Base-by-base conservation (phyloP, 306 rosid genomes). In the Carpinus viminea region DNA sequence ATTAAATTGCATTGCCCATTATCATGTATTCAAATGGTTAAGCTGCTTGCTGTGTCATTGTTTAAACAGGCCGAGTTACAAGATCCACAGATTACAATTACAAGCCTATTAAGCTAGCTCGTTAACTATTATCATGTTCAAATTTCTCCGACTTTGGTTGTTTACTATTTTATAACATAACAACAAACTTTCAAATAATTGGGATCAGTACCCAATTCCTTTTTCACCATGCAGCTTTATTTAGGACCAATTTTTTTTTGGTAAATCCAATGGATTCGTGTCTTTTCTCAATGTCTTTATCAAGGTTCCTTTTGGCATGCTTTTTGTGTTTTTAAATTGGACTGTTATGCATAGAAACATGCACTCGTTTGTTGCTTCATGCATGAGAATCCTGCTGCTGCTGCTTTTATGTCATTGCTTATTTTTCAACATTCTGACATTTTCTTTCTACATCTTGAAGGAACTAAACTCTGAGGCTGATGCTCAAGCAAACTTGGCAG, bases 401-500 rank as follows among this genome's bases (percentile, higher is more conserved):
- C 31, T 50, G 65, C 34, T 52, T 66, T 72, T 65, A 65, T 48
- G 34, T 51, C 38, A 28, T 55, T 51, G 62, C 43, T 21, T 50
- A 41, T 34, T 16, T 77, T 57, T 28, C 17, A 10, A 78, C 34
- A 56, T 84, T 72, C 50, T 82, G 70, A 85, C 60, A 45, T 77
- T 83, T 66, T 77, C 41, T 52, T 62, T 74, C 81, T 78, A 50
- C 78, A 77, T 73, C 84, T 62, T 41, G 71, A 83, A 95, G 98
- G 84, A 83, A 36, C 74, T 68, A 52, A 95, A 92, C 84, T 78
- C 98, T 4, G 99, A 91, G 47, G 99, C 98, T 26, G 99, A 95
- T 78, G 93, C 89, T 78, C 89, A 92, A 87, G 97, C 99, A 71
- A 95, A 95, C 88, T 86, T 88, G 84, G 99, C 93, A 12, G 5